A percentile compares a stretch with the other conserved stretches of the same genome.
These are phyloP conservation scores for Penicillium riverlandense DNA, from an alignment of 495 filamentous ascomycete species.

Conservation along the genomic window DNA sequence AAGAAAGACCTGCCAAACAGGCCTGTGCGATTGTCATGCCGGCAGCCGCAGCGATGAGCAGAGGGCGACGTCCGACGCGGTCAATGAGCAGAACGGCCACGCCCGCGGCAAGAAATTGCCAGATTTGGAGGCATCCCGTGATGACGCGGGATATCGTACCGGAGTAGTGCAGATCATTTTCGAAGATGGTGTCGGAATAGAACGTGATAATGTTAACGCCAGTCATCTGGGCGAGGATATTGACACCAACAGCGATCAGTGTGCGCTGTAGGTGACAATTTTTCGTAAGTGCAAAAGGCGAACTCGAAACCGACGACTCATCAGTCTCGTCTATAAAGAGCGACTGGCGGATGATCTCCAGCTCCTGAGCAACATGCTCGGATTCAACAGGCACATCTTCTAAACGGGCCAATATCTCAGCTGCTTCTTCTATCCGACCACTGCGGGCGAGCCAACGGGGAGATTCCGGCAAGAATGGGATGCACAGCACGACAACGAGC, in stretches of 20 bases:
- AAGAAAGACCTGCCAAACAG: constrained; percentile 37
- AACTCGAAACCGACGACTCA: constrained; percentile 5
- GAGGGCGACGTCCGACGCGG: constrained; percentile 24
- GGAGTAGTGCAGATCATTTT: constrained; percentile 10
- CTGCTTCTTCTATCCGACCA: constrained; percentile 47
- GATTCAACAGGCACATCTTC: constrained; percentile 39
- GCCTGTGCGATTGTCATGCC: constrained; percentile 57
- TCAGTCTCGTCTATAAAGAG: constrained; percentile 49
- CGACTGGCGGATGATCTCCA: constrained; percentile 57
- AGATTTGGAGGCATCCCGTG: constrained; percentile 19
- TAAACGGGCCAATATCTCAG: constrained; percentile 48
- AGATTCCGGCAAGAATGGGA: constrained; percentile 54
- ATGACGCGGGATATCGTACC: constrained; percentile 14
- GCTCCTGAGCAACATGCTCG: constrained; percentile 46
- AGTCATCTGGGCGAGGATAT: constrained; percentile 19
- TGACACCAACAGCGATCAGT: constrained; percentile 14
- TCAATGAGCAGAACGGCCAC: constrained; percentile 20
- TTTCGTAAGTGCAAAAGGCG: constrained; percentile 22
- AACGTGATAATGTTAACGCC: constrained; percentile 23
- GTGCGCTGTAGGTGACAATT: constrained; percentile 21
- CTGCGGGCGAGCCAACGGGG: constrained; percentile 58
- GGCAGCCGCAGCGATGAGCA: constrained; percentile 55
- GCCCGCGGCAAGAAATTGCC: constrained; percentile 18
- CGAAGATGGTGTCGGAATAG: constrained; percentile 18
- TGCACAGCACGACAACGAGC: constrained; percentile 41